These are phyloP conservation scores for Nothophaeocryptopus gaeumannii DNA, from an alignment of 2,329 filamentous ascomycete genomes.

Conservation along the genomic window DNA sequence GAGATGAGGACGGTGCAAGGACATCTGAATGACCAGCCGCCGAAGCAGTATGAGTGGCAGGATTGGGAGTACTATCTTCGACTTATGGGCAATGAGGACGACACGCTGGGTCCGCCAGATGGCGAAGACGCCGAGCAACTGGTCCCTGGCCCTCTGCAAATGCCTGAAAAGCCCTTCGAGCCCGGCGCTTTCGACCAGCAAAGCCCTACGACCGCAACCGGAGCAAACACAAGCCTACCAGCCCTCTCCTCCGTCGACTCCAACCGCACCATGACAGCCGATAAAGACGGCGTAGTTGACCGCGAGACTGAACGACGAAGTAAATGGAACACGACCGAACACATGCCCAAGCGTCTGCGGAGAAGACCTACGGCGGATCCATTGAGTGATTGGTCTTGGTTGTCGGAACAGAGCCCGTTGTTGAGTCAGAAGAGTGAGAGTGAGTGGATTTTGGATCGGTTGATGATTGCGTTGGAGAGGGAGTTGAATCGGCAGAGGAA, in stretches of 20 bases:
- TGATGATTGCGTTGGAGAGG: constrained; percentile 56
- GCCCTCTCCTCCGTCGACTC: too few relatives aligned
- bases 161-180: background rate
- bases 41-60: constrained; percentile 36
- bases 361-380: constrained; percentile 23
- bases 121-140: constrained; percentile 10
- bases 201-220: background rate
- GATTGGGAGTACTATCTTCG: constrained; percentile 51
- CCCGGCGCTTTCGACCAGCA: constrained; percentile 1
- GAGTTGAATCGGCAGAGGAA: constrained; percentile 42
- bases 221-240: background rate
- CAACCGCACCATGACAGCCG: background rate
- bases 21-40: constrained; percentile 40
- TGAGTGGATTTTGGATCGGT: constrained; percentile 68
- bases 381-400: constrained; percentile 64
- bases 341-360: constrained; percentile 15
- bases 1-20: constrained; percentile 45
- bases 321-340: constrained; percentile 15
- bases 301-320: constrained; percentile 17
- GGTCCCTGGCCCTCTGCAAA: background rate
- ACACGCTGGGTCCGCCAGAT: constrained; percentile 29
- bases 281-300: constrained; percentile 27
- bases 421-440: constrained; percentile 67
- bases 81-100: constrained; percentile 45
- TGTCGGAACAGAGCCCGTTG: constrained; percentile 65